Conservation (phyloP, 352 stramenopile genomes). For the Nothophytophthora sp. region DNA sequence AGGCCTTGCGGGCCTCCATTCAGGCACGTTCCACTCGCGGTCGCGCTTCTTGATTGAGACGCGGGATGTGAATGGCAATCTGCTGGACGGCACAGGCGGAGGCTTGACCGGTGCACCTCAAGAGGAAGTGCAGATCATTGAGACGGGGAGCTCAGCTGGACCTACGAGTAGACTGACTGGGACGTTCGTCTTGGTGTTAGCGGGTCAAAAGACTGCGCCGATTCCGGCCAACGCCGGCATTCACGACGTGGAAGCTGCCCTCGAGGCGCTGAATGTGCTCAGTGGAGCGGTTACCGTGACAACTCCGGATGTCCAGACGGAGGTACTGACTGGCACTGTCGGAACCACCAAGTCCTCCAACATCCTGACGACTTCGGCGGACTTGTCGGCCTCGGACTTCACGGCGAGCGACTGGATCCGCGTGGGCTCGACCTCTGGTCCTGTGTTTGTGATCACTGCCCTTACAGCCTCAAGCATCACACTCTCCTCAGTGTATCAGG, state of each 20-base stretch:
- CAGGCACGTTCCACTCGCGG: constrained; percentile 60
- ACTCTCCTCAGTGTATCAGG: constrained; percentile 89
- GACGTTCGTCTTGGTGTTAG: constrained; percentile 78
- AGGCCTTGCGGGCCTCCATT: constrained; percentile 60
- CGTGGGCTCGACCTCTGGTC: constrained; percentile 70
- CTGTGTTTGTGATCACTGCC: constrained; percentile 84
- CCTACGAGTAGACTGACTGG: constrained; percentile 49
- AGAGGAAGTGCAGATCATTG: constrained; percentile 92
- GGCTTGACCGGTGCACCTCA: constrained; percentile 52
- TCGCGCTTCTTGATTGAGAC: constrained; percentile 93
- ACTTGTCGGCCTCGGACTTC: constrained; percentile 67
- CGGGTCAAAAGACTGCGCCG: constrained; percentile 53
- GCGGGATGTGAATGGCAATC: constrained; percentile 90
- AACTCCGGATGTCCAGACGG: constrained; percentile 86
- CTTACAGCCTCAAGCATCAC: constrained; percentile 73
- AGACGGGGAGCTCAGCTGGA: constrained; percentile 58
- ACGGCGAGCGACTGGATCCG: constrained; percentile 93
- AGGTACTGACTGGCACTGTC: constrained; percentile 57
- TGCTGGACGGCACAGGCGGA: constrained; percentile 83
- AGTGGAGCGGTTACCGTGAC: constrained; percentile 87
- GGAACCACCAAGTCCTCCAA: constrained; percentile 80
- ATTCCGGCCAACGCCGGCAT: constrained; percentile 79
- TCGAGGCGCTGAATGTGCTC: constrained; percentile 75
- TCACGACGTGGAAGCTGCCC: constrained; percentile 65
- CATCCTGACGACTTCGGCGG: constrained; percentile 52